A percentile compares a stretch with the other conserved stretches of the same genome.
Evolutionary conservation across 352 stramenopile species (phyloP).

Genomic region (Globisporangium paroecandrum): DNA sequence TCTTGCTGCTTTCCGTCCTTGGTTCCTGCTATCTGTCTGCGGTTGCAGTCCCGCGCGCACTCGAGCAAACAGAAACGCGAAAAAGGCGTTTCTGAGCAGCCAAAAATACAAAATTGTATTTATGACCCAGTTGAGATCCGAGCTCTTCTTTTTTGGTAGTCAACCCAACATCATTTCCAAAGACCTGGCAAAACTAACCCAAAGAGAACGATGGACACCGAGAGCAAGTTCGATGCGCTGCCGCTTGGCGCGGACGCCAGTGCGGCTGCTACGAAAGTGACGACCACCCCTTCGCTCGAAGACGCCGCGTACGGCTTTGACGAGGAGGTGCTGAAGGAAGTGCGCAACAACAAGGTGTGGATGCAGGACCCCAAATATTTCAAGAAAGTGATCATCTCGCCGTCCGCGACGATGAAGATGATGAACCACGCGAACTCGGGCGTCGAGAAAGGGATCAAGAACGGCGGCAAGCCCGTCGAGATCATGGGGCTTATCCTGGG

Average conservation of each 20-base stretch:
- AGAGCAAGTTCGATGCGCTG: slow-evolving; percentile 10
- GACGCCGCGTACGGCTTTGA: slow-evolving; percentile 80
- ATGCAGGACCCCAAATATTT: slow-evolving; percentile 95
- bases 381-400: slow-evolving; percentile 94
- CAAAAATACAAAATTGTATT: not conserved
- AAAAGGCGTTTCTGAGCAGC: not conserved
- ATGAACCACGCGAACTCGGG: slow-evolving; percentile 97
- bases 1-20: not conserved
- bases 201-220: slow-evolving; percentile 13
- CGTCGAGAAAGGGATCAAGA: slow-evolving; percentile 97
- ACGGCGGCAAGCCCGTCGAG: slow-evolving; percentile 95
- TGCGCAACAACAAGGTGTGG: slow-evolving; percentile 86
- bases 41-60: not conserved
- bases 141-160: not conserved
- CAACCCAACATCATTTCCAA: slow-evolving; percentile 13
- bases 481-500: slow-evolving; percentile 99
- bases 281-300: slow-evolving; percentile 28
- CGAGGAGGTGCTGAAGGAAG: slow-evolving; percentile 81
- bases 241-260: slow-evolving; percentile 8
- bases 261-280: slow-evolving; percentile 4
- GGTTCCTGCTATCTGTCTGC: not conserved
- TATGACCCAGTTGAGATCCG: not conserved
- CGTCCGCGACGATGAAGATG: slow-evolving; percentile 95
- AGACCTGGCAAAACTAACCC: not conserved
- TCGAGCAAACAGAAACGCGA: not conserved